Conservation (phyloP, 495 filamentous ascomycete species). For the Podospora didyma region DNA sequence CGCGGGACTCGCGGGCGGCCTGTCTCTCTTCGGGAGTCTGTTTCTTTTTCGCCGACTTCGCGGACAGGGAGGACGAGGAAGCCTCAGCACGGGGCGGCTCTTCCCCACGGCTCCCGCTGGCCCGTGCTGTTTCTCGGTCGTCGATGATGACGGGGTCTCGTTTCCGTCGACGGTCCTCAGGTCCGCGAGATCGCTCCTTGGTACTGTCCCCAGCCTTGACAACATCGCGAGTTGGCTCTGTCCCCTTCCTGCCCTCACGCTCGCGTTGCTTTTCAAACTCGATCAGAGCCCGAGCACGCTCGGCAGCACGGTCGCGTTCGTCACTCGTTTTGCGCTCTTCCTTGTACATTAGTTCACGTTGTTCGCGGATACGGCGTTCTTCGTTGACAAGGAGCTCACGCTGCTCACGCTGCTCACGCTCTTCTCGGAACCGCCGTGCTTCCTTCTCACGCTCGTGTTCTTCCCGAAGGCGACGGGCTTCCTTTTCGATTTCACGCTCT, state of each 20-base stretch:
- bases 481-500: slow-evolving; percentile 7
- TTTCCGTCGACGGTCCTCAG: slow-evolving; percentile 17
- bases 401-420: too few relatives aligned
- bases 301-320: slow-evolving; percentile 19
- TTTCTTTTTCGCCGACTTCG: slow-evolving; percentile 9
- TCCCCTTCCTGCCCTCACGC: slow-evolving; percentile 20
- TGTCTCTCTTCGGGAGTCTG: slow-evolving; percentile 22
- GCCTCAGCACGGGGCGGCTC: background rate
- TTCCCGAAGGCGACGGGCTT: slow-evolving; percentile 8
- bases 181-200: slow-evolving; percentile 18
- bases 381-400: slow-evolving; percentile 11
- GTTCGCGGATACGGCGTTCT: slow-evolving; percentile 9
- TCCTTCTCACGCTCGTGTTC: slow-evolving; percentile 23
- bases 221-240: slow-evolving; percentile 16
- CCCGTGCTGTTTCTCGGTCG: slow-evolving; percentile 27
- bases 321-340: slow-evolving; percentile 18
- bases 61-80: background rate
- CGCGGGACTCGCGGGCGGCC: slow-evolving; percentile 20
- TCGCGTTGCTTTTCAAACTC: slow-evolving; percentile 14
- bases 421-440: slow-evolving; percentile 10
- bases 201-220: slow-evolving; percentile 16
- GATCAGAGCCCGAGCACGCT: slow-evolving; percentile 8
- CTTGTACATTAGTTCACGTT: slow-evolving; percentile 18
- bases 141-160: slow-evolving; percentile 19
- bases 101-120: background rate